phyloP scores from a whole-genome alignment of 169 alveolate species.

The Eimeria falciformis region DNA sequence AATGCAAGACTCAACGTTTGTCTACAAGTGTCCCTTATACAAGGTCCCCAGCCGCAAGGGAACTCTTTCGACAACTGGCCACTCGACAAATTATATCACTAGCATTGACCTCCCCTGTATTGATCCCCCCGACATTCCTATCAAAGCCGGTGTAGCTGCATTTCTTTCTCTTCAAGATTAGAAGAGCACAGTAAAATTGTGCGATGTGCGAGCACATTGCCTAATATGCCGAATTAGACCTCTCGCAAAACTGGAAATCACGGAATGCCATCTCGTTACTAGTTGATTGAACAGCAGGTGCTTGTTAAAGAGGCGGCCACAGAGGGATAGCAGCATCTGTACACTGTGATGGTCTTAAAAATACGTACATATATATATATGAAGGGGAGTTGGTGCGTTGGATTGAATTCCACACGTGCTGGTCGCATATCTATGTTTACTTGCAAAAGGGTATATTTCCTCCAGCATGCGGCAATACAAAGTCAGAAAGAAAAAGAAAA shows the following conservation, averaged over 20 bases:
- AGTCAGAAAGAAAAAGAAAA: neutral
- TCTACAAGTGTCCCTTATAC: slow-evolving; percentile 91
- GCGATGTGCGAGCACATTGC: too few relatives aligned
- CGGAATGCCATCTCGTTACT: too few relatives aligned
- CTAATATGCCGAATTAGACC: too few relatives aligned
- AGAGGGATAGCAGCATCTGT: too few relatives aligned
- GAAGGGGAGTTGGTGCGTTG: neutral
- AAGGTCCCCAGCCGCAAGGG: slow-evolving; percentile 94
- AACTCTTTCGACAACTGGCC: slow-evolving; percentile 95
- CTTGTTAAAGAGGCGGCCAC: too few relatives aligned
- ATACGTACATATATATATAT: neutral
- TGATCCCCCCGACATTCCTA: slow-evolving; percentile 92
- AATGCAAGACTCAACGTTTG: slow-evolving; percentile 86
- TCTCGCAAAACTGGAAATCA: too few relatives aligned
- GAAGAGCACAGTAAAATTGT: too few relatives aligned
- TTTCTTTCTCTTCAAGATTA: slow-evolving; percentile 93
- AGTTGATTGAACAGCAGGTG: too few relatives aligned
- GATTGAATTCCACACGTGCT: too few relatives aligned
- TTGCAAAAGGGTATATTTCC: too few relatives aligned
- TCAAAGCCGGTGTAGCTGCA: slow-evolving; percentile 96
- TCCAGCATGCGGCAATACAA: neutral
- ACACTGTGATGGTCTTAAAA: too few relatives aligned
- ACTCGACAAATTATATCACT: slow-evolving; percentile 95
- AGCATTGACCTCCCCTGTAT: slow-evolving; percentile 92
- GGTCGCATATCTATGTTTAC: too few relatives aligned